Conservation (phyloP, 2,329 filamentous ascomycete genomes). For the Atkinsonella texensis region DNA sequence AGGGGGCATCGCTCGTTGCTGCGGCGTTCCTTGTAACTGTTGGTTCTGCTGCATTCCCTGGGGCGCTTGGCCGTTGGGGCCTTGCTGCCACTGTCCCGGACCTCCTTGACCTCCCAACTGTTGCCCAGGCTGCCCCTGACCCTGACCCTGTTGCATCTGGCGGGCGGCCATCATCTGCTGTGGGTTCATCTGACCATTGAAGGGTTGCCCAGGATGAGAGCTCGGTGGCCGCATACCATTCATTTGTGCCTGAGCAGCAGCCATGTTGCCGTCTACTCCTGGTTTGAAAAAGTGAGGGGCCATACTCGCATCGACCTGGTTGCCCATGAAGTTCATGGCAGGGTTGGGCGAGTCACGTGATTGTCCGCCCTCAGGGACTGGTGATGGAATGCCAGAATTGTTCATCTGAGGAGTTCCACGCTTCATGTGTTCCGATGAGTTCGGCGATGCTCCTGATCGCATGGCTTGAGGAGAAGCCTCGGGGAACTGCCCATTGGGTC, state of each 20-base stretch:
- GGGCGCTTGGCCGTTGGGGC: constrained; percentile 28
- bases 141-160: constrained; percentile 25
- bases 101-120: constrained; percentile 17
- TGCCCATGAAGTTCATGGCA: constrained; percentile 49
- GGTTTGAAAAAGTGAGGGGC: constrained; percentile 46
- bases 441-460: constrained; percentile 61
- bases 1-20: constrained; percentile 58
- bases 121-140: constrained; percentile 17
- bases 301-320: constrained; percentile 51
- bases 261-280: constrained; percentile 43
- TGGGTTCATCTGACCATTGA: constrained; percentile 46
- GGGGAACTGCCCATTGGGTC: constrained; percentile 53
- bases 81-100: constrained; percentile 28
- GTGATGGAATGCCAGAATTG: constrained; percentile 56
- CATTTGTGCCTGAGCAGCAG: constrained; percentile 38
- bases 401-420: constrained; percentile 64
- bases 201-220: constrained; percentile 49
- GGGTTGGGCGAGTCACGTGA: constrained; percentile 54
- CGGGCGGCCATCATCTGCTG: constrained; percentile 46
- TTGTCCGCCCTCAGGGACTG: constrained; percentile 55
- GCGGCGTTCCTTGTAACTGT: constrained; percentile 54
- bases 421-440: constrained; percentile 69
- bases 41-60: constrained; percentile 29
- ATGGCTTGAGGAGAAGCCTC: constrained; percentile 59
- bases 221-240: constrained; percentile 59